Conservation (phyloP, 805 yeast species). For the Metschnikowia colocasiae region DNA sequence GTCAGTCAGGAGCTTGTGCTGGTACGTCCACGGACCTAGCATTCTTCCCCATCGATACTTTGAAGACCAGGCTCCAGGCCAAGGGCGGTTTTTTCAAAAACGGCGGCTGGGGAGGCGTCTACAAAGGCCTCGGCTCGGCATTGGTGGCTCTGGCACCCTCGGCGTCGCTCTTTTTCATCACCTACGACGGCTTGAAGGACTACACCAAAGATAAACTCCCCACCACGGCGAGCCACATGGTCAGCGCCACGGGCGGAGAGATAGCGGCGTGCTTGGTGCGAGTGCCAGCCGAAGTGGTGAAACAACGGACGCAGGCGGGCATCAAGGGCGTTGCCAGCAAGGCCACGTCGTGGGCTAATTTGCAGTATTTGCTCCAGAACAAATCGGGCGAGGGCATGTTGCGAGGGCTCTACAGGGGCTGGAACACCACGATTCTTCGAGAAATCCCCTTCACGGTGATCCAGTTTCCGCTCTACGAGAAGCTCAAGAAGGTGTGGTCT, state of each 20-base stretch:
- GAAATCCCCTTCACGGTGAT: constrained; percentile 96
- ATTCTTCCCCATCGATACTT: constrained; percentile 93
- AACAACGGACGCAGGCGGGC: constrained; percentile 81
- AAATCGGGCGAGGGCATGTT: constrained; percentile 73
- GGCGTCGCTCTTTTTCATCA: constrained; percentile 49
- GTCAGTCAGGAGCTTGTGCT: constrained; percentile 83
- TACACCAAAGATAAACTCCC: constrained; percentile 30
- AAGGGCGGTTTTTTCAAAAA: constrained; percentile 88
- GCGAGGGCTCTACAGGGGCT: constrained; percentile 85
- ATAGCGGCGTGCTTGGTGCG: constrained; percentile 89
- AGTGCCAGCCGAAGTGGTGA: constrained; percentile 95
- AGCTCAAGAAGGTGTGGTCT: constrained; percentile 62
- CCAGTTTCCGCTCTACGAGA: constrained; percentile 92
- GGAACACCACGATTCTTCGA: constrained; percentile 86
- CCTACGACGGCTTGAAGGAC: constrained; percentile 74
- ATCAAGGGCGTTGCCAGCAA: constrained; percentile 29
- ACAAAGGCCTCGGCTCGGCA: constrained; percentile 89
- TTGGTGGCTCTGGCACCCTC: constrained; percentile 91
- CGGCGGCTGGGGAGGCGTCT: constrained; percentile 92
- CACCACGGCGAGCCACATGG: constrained; percentile 64
- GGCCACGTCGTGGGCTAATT: constrained; percentile 65
- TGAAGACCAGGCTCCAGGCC: constrained; percentile 93
- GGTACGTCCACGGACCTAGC: constrained; percentile 94
- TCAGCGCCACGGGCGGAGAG: constrained; percentile 86
- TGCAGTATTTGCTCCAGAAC: constrained; percentile 58